These are phyloP conservation scores for Podospora bellae-mahoneyi DNA, from an alignment of 495 filamentous ascomycete genomes.

Conservation along the genomic window DNA sequence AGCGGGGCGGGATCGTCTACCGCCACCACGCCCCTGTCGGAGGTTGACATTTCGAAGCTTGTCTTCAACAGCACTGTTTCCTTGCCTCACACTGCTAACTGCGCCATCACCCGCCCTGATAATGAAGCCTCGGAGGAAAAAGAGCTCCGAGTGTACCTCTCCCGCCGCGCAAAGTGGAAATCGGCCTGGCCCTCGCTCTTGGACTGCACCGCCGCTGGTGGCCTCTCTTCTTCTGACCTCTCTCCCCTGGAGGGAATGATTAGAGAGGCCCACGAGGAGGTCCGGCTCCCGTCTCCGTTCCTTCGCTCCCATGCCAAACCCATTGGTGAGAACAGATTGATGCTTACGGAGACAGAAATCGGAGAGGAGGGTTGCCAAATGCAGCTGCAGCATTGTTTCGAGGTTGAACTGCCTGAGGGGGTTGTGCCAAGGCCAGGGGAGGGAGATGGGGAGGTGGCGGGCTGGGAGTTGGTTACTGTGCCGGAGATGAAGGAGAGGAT, in stretches of 20 bases:
- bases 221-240: neutral
- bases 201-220: constrained; percentile 4
- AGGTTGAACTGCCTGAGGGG: constrained; percentile 1
- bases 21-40: neutral
- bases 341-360: neutral
- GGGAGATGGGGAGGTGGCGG: neutral
- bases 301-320: neutral
- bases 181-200: neutral
- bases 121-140: neutral
- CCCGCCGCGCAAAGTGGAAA: neutral
- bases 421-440: neutral
- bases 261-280: constrained; percentile 1
- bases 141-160: neutral
- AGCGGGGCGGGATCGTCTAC: neutral
- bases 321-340: neutral
- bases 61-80: neutral
- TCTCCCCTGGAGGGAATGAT: constrained; percentile 1
- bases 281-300: neutral
- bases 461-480: neutral
- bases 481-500: neutral
- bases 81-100: neutral
- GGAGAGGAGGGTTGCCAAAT: constrained; percentile 9
- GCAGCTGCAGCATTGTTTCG: constrained; percentile 4
- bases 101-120: no score
- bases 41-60: neutral